A percentile compares a stretch with the other conserved stretches of the same genome.
Evolutionary conservation across 73 alveolate genomes (phyloP).

Genomic region (Blepharisma japonicum): DNA sequence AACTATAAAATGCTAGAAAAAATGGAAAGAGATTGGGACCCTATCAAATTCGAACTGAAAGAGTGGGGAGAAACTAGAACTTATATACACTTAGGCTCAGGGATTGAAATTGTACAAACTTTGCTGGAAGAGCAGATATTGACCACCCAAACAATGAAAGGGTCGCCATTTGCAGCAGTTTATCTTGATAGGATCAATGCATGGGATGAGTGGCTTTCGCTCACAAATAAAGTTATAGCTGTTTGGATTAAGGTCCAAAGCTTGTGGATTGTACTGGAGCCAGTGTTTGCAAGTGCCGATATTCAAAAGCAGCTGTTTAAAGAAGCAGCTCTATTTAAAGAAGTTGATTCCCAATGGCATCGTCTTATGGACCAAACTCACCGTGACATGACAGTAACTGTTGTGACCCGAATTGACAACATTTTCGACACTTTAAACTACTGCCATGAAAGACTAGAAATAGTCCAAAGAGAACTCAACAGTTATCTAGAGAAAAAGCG

Average conservation of each 20-base stretch:
- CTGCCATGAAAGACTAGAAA: slow-evolving; percentile 90
- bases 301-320: slow-evolving; percentile 90
- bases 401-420: slow-evolving; percentile 78
- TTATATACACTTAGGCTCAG: slow-evolving; percentile 68
- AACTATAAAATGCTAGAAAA: slow-evolving; percentile 67
- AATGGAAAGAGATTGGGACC: slow-evolving; percentile 87
- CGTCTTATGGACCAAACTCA: slow-evolving; percentile 82
- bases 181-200: slow-evolving; percentile 80
- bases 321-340: slow-evolving; percentile 90
- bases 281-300: slow-evolving; percentile 96
- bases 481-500: slow-evolving; percentile 93
- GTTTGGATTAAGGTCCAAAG: slow-evolving; percentile 94
- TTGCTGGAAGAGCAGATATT: slow-evolving; percentile 82
- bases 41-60: slow-evolving; percentile 61
- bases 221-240: slow-evolving; percentile 75
- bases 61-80: slow-evolving; percentile 72
- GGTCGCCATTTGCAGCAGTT: slow-evolving; percentile 76
- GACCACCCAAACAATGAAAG: slow-evolving; percentile 75
- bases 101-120: slow-evolving; percentile 72
- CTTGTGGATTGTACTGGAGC: slow-evolving; percentile 93
- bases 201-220: slow-evolving; percentile 92
- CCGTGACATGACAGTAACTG: slow-evolving; percentile 78
- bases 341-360: slow-evolving; percentile 95
- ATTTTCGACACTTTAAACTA: slow-evolving; percentile 82
- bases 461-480: slow-evolving; percentile 89